Conservation (phyloP, 2,329 filamentous ascomycete genomes). For the Cladosporium sp. region DNA sequence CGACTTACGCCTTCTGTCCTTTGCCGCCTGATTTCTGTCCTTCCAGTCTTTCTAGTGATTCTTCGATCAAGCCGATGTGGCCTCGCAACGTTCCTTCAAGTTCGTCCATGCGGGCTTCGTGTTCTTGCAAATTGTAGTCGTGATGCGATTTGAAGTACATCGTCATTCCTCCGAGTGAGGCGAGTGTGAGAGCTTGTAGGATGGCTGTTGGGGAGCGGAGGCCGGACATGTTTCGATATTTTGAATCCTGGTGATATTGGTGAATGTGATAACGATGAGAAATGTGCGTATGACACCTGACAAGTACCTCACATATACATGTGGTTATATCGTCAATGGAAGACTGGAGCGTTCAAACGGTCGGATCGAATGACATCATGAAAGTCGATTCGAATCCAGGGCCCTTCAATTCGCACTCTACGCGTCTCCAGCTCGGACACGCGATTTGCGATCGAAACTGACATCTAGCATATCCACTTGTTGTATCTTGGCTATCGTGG, state of each 20-base stretch:
- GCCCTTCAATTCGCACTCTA: not conserved
- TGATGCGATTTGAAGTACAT: slow-evolving; percentile 31
- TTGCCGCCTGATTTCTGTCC: slow-evolving; percentile 35
- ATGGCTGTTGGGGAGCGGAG: slow-evolving; percentile 18
- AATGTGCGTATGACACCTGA: not conserved
- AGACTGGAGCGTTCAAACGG: not conserved
- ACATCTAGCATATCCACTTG: not conserved
- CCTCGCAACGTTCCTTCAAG: slow-evolving; percentile 45
- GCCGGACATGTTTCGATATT: not conserved
- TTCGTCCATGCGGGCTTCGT: slow-evolving; percentile 46
- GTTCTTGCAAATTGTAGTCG: slow-evolving; percentile 43
- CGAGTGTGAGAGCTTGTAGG: slow-evolving; percentile 17
- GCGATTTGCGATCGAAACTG: not conserved
- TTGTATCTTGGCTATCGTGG: too few relatives aligned
- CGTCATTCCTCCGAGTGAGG: slow-evolving; percentile 18
- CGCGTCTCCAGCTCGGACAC: not conserved
- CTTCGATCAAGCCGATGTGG: slow-evolving; percentile 47
- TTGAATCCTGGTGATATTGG: not conserved
- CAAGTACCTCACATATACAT: not conserved
- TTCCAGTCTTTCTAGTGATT: slow-evolving; percentile 41
- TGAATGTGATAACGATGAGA: not conserved
- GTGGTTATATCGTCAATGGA: not conserved
- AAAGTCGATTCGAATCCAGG: not conserved
- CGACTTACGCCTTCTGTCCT: slow-evolving; percentile 35
- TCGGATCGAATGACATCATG: not conserved